A percentile compares a stretch with the other conserved stretches of the same genome.
Evolutionary conservation across 148 eudicot species (phyloP).

Genomic region (Persicaria tinctoria): DNA sequence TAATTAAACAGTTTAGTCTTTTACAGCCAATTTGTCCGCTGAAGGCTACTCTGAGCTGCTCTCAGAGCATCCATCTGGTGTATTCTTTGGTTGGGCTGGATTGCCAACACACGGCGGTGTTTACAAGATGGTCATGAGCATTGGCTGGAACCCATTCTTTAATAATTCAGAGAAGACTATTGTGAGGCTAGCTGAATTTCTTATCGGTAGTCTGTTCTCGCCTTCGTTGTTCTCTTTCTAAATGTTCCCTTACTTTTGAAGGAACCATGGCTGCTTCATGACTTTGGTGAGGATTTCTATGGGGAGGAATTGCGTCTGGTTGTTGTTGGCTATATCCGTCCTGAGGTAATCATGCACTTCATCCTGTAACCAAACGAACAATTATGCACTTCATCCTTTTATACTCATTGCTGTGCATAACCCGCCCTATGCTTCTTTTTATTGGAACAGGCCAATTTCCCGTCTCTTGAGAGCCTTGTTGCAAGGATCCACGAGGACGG

Average conservation of each 20-base stretch:
- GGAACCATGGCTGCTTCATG: constrained; percentile 98
- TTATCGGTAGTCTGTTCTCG: neutral
- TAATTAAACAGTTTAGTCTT: neutral
- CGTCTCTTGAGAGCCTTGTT: constrained; percentile 58
- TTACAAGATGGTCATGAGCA: constrained; percentile 97
- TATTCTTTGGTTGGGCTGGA: constrained; percentile 95
- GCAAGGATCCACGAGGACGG: constrained; percentile 69
- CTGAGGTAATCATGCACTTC: constrained; percentile 48
- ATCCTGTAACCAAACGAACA: neutral
- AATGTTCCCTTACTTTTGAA: constrained; percentile 15
- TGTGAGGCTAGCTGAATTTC: constrained; percentile 39
- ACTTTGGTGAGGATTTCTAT: constrained; percentile 77
- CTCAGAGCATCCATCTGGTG: constrained; percentile 69
- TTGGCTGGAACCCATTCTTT: constrained; percentile 93
- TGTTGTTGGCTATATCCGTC: constrained; percentile 80
- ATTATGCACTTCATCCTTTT: neutral
- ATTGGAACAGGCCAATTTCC: constrained; percentile 53
- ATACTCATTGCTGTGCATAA: neutral
- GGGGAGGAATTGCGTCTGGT: constrained; percentile 74
- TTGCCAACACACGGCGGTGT: constrained; percentile 46
- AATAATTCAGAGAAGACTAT: constrained; percentile 82
- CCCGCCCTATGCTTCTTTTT: neutral
- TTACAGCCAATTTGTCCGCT: constrained; percentile 69
- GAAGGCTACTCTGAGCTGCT: constrained; percentile 51
- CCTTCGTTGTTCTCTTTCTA: neutral